Evolutionary conservation across 2,329 filamentous ascomycete genomes (phyloP).

Genomic region (Nigrospora osmanthi): DNA sequence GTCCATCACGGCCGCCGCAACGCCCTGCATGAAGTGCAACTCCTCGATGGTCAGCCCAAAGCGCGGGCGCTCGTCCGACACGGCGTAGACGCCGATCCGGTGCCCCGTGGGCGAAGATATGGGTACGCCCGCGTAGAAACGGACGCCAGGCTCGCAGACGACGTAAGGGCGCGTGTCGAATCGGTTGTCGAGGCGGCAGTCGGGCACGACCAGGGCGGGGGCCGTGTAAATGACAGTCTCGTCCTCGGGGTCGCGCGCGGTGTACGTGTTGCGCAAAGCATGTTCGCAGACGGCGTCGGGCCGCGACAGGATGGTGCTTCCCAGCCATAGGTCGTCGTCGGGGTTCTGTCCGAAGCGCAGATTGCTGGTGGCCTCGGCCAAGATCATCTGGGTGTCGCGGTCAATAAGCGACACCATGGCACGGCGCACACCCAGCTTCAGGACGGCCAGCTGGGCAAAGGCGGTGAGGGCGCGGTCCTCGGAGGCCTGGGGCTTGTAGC

Average conservation of each 20-base stretch:
- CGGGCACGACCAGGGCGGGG: conserved; percentile 19
- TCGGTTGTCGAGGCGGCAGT: conserved; percentile 21
- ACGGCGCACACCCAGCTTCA: conserved; percentile 11
- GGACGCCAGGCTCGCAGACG: conserved; percentile 18
- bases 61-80: conserved; percentile 50
- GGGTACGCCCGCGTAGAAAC: conserved; percentile 42
- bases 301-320: conserved; percentile 18
- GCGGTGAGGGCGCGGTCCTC: conserved; percentile 23
- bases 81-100: conserved; percentile 52
- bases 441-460: conserved; percentile 41
- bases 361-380: conserved; percentile 42
- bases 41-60: conserved; percentile 39
- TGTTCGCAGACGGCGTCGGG: conserved; percentile 25
- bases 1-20: conserved; percentile 48
- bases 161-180: conserved; percentile 24
- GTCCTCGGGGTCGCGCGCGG: conserved; percentile 13
- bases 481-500: conserved; percentile 11
- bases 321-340: conserved; percentile 25
- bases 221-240: conserved; percentile 6
- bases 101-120: conserved; percentile 46
- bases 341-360: conserved; percentile 22
- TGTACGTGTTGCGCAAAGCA: conserved; percentile 13
- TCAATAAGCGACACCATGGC: conserved; percentile 20
- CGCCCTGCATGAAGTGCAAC: conserved; percentile 45
- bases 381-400: conserved; percentile 35